phyloP scores from a whole-genome alignment of 1,284 basidiomycete genomes.

The Sporisorium sorghi region DNA sequence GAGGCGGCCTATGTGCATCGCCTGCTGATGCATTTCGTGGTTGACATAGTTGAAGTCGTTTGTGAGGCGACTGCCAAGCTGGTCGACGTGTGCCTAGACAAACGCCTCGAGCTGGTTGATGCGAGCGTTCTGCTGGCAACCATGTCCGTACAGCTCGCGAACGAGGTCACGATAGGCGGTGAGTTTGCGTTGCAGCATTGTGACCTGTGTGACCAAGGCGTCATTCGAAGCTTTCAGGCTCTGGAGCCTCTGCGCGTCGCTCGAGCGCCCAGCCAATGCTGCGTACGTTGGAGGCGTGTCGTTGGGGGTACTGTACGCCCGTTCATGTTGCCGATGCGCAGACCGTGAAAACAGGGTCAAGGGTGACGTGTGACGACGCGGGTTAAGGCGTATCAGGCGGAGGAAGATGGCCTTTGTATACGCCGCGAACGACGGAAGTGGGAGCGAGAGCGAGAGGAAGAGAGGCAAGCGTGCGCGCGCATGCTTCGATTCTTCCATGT shows the following conservation, averaged over 20 bases:
- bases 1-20: no score
- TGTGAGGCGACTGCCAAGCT: no score
- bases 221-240: neutral
- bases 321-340: neutral
- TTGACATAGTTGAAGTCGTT: no score
- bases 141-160: neutral
- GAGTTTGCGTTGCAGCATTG: slow-evolving; percentile 1
- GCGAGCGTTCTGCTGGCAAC: neutral
- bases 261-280: neutral
- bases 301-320: neutral
- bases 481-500: no score
- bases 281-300: no score
- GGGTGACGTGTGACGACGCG: slow-evolving; percentile 4
- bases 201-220: neutral
- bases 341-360: neutral
- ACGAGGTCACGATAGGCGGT: neutral
- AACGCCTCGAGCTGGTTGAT: neutral
- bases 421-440: no score
- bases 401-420: neutral
- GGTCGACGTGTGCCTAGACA: no score
- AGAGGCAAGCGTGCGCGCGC: neutral
- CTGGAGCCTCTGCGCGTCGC: slow-evolving; percentile 7
- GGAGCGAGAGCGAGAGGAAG: no score
- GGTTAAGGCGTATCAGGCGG: no score
- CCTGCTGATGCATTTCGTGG: no score